Base-by-base conservation (phyloP, 495 filamentous ascomycete species). In the Penicillium malachiteum region DNA sequence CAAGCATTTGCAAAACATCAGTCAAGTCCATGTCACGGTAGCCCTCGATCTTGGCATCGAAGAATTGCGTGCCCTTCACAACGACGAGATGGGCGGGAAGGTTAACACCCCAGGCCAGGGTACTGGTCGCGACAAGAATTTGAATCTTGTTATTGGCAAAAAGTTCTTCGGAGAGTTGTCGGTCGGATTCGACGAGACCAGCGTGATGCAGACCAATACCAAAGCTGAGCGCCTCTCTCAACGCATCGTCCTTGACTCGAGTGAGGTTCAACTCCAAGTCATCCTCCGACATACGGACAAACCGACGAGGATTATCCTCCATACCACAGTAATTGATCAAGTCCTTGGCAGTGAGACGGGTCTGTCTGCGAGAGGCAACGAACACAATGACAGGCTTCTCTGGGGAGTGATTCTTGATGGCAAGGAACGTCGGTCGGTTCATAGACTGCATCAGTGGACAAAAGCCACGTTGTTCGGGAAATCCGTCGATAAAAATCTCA, bases 11-110 rank as follows among this genome's bases (percentile, higher is more conserved):
- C 54, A 99, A 78, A 41, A 99, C 94, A 75, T 99, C 94, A 0
- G 94, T 99, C 50, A 99, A 75, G 71, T 99, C 95, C 95, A 97
- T 97, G 72, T 99, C 94, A 59, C 90, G 92, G 70, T 99, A 99
- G 0, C 90, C 94, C 71, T 96, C 95, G 31, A 90, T 93, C 66
- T 99, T 97, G 6, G 93, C 93, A 68, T 99, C 94, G 72, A 96
- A 99, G 76, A 87, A 99, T 65, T 99, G 94, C 1, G 94, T 99
- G 45, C 94, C 94, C 65, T 99, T 99, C 45, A 99, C 95, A 8
- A 99, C 88, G 8, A 99, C 94, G 5, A 99, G 80, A 76, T 99
- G 94, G 1, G 94, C 94, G 0, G 94, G 94, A 66, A 99, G 80
- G 71, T 99, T 99, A 56, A 99, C 95, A 71, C 94, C 94, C 94